Evolutionary conservation across 768 basidiomycete genomes (phyloP).

Genomic region (Lentinula detonsa): DNA sequence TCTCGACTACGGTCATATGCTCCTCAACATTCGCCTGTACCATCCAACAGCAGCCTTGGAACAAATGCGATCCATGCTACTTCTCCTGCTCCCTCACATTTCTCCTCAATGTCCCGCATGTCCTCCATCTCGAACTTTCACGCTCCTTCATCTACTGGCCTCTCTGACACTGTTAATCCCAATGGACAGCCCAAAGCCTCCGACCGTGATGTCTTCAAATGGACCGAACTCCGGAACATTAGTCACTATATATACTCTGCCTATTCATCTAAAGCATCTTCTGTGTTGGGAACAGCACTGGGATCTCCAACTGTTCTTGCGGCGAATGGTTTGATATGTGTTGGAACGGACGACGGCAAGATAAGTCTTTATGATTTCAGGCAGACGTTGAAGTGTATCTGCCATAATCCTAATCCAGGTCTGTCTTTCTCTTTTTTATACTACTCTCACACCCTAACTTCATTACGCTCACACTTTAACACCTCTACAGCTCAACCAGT

Average conservation of each 20-base stretch:
- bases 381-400: constrained; percentile 75
- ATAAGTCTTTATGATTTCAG: constrained; percentile 86
- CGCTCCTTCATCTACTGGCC: constrained; percentile 19
- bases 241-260: constrained; percentile 50
- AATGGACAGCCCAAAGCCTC: constrained; percentile 13
- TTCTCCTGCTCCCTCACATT: constrained; percentile 57
- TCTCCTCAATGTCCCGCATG: constrained; percentile 64
- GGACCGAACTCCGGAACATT: constrained; percentile 63
- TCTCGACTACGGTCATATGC: constrained; percentile 74
- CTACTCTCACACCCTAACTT: not conserved
- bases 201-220: constrained; percentile 63
- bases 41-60: constrained; percentile 34
- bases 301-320: constrained; percentile 78
- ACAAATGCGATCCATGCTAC: constrained; percentile 36
- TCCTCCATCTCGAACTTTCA: constrained; percentile 55
- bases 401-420: constrained; percentile 69
- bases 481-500: constrained; percentile 43
- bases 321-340: constrained; percentile 82
- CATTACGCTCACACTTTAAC: constrained; percentile 6
- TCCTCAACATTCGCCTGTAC: constrained; percentile 37
- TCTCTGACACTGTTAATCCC: constrained; percentile 12
- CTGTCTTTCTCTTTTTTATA: constrained; percentile 7
- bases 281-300: constrained; percentile 50
- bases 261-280: constrained; percentile 51
- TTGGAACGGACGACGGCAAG: constrained; percentile 79